Evolutionary conservation across 2,329 filamentous ascomycete species (phyloP), one percentile per base, ranked within the genome.

Genomic region (Raffaelea albimanens): DNA sequence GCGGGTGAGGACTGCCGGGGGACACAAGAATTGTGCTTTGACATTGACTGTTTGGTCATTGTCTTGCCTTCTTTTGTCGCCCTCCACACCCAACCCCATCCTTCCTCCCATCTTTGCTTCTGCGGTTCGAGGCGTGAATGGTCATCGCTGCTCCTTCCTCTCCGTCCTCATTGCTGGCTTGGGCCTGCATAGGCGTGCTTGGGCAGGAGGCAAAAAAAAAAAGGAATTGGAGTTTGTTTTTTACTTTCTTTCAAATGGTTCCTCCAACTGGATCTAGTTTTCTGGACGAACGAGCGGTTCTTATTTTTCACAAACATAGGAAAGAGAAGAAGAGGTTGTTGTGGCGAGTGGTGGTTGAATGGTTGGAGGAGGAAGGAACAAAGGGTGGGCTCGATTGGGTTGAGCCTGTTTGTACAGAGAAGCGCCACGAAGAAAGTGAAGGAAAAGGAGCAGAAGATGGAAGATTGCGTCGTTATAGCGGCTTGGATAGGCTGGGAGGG

Each of bases 151-250:
- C 22, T 33, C n/a, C 22, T 39, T 25, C n/a, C n/a, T 16, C 34
- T n/a, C n/a, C n/a, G n/a, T n/a, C n/a, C n/a, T 19, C 5, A 38
- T 10, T 38, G 34, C 43, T 21, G n/a, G 16, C 29, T 18, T n/a
- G 34, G 18, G 7, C 14, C 5, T 38, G 7, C 14, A 8, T 8
- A 16, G 29, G 40, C 21, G 31, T 19, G 31, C 34, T 47, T 47
- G 46, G 46, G 36, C 29, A 25, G 25, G 31, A 21, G 25, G n/a
- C n/a, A n/a, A n/a, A n/a, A n/a, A n/a, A n/a, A n/a, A n/a, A 25
- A 40, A 40, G 20, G 34, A 21, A 40, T 40, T 43, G 45, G 45
- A 43, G 45, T 47, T 43, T 43, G 31, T 40, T 43, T 14, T 19
- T 34, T 38, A n/a, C n/a, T n/a, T n/a, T n/a, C n/a, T n/a, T n/a